phyloP scores from a whole-genome alignment of 257 asterid genomes.

The Gardenia jasminoides region DNA sequence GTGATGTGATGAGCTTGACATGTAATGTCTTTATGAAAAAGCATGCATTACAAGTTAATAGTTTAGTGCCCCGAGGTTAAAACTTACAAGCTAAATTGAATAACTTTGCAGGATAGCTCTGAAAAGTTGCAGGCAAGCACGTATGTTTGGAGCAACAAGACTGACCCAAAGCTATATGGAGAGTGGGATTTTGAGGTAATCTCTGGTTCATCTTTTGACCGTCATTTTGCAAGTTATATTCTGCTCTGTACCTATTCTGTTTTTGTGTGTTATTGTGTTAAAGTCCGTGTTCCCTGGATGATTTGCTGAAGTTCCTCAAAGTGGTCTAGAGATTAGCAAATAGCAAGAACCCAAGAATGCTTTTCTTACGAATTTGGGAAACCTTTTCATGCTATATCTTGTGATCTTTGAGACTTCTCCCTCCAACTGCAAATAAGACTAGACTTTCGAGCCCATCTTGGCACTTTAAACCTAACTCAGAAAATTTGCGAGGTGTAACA shows the following conservation, averaged over 20 bases:
- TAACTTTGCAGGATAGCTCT: constrained; percentile 53
- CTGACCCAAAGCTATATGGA: constrained; percentile 65
- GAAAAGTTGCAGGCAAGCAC: constrained; percentile 51
- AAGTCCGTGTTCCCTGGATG: neutral
- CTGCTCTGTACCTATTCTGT: too few species aligned
- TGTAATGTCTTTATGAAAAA: too few species aligned
- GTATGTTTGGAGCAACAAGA: constrained; percentile 61
- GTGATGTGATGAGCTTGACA: too few species aligned
- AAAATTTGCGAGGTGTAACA: neutral
- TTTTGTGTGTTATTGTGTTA: neutral
- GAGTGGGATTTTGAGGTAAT: constrained; percentile 77
- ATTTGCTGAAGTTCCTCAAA: neutral
- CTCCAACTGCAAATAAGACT: neutral
- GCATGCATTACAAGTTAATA: neutral
- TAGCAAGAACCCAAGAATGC: neutral
- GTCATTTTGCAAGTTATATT: neutral
- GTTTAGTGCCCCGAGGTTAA: constrained; percentile 1
- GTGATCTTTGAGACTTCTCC: neutral
- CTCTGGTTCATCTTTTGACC: neutral
- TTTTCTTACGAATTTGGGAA: neutral
- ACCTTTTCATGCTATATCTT: neutral
- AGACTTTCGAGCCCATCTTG: neutral
- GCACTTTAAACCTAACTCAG: neutral
- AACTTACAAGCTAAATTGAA: neutral
- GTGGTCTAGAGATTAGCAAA: neutral